Evolutionary conservation across 1,139 yeast species (phyloP), one percentile per base, ranked within the genome.

Genomic region (Debaryomyces sp.): DNA sequence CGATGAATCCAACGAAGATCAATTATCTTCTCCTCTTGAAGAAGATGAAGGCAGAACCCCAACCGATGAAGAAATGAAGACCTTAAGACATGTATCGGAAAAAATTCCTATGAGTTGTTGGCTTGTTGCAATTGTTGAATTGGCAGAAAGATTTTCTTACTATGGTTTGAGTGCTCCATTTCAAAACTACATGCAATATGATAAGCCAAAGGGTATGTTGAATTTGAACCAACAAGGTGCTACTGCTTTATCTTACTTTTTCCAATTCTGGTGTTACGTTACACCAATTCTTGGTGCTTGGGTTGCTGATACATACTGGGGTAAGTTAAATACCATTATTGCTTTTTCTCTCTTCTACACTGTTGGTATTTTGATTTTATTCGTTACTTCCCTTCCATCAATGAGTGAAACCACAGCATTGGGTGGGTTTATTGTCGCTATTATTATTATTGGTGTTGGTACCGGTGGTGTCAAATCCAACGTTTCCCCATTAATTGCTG

Each of bases 401-500:
- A 79, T 86, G 50, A 77, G 87, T 36, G 64, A 68, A 24, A 75
- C 69, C 64, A 59, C 80, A 68, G 66, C 75, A 60, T 58, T 71
- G 69, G 70, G 86, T 72, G 80, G 80, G 26, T 67, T 82, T 82
- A 55, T 80, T 75, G 76, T 80, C 43, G 77, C 88, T 42, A 84
- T 89, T 67, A 71, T 88, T 51, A 66, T 85, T 48, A 81, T 88
- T 61, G 94, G 95, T 60, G 57, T 87, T 41, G 95, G 90, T 49
- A 85, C 95, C 33, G 95, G 96, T 62, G 85, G 91, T 63, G 88
- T 89, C 65, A 89, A 89, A 67, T 77, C 94, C 38, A 87, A 88
- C 59, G 85, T 88, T 43, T 77, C 89, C 24, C 95, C 95, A 32
- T 75, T 87, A 63, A 81, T 89, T 64, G 91, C 91, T 47, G 95